Conservation (phyloP, 2,329 filamentous ascomycete genomes). For the Emydomyces testavorans region DNA sequence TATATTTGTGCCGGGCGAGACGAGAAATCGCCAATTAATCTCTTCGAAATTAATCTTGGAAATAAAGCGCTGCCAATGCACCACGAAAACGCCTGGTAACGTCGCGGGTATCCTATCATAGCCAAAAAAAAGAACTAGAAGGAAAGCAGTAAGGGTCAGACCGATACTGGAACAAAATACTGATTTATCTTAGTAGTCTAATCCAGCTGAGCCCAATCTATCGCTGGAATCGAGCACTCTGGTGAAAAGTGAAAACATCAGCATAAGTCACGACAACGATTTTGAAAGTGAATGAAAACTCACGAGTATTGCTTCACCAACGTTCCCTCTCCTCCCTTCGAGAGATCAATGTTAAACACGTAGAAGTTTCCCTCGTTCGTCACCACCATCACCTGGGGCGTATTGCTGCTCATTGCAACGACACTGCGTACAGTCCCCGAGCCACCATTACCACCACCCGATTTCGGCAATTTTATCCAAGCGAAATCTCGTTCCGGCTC, state of each 20-base stretch:
- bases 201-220: conserved; percentile 20
- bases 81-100: not conserved
- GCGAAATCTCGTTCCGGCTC: conserved; percentile 91
- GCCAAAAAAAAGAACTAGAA: not conserved
- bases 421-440: conserved; percentile 63
- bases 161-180: not conserved
- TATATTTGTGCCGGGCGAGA: not conserved
- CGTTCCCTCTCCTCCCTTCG: conserved; percentile 83
- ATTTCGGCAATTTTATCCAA: conserved; percentile 80
- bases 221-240: conserved; percentile 38
- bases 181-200: conserved; percentile 2
- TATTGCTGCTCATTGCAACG: conserved; percentile 93
- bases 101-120: not conserved
- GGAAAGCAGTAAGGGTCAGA: not conserved
- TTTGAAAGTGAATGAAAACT: conserved; percentile 35
- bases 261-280: conserved; percentile 10
- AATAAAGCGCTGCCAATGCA: conserved; percentile 3
- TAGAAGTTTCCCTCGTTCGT: conserved; percentile 93
- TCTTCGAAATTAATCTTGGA: not conserved
- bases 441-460: conserved; percentile 27
- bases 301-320: conserved; percentile 88
- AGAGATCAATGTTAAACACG: conserved; percentile 89
- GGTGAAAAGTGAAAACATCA: conserved; percentile 11
- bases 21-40: not conserved
- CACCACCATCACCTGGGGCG: conserved; percentile 94